Percentiles rank a stretch among this genome's conserved stretches.
Evolutionary conservation across 352 stramenopile genomes (phyloP).

Genomic region (Pythium volutum): DNA sequence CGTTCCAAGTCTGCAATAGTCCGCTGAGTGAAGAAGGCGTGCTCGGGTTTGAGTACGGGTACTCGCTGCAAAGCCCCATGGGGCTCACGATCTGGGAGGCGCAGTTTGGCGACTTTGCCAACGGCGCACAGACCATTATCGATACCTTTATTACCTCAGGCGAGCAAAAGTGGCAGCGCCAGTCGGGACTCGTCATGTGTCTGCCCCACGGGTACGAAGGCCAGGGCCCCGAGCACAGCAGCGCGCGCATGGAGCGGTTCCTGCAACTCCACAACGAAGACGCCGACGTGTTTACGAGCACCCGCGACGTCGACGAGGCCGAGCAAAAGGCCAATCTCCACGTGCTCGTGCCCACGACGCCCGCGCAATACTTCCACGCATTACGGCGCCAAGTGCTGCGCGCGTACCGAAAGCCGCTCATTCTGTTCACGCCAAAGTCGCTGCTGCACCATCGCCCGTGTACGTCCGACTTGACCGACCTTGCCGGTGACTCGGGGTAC

Average conservation of each 20-base stretch:
- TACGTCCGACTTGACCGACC: slow-evolving; percentile 69
- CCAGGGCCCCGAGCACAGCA: slow-evolving; percentile 83
- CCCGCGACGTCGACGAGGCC: slow-evolving; percentile 29
- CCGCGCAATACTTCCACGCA: slow-evolving; percentile 97
- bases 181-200: slow-evolving; percentile 82
- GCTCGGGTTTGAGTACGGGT: slow-evolving; percentile 87
- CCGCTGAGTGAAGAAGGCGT: slow-evolving; percentile 81
- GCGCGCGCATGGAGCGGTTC: slow-evolving; percentile 81
- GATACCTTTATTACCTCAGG: slow-evolving; percentile 83
- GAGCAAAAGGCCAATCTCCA: slow-evolving; percentile 70
- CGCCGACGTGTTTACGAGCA: slow-evolving; percentile 22
- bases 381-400: slow-evolving; percentile 83
- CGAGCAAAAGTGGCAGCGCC: slow-evolving; percentile 89
- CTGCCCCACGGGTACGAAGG: slow-evolving; percentile 86
- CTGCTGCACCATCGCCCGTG: slow-evolving; percentile 80
- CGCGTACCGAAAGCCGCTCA: slow-evolving; percentile 74
- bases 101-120: slow-evolving; percentile 89
- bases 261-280: slow-evolving; percentile 53
- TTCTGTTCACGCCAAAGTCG: slow-evolving; percentile 83
- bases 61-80: slow-evolving; percentile 74
- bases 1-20: slow-evolving; percentile 81
- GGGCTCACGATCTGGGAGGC: slow-evolving; percentile 91
- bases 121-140: slow-evolving; percentile 87
- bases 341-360: slow-evolving; percentile 78
- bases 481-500: slow-evolving; percentile 55